Percentiles rank a stretch among this genome's conserved stretches.
phyloP scores from a whole-genome alignment of 306 rosid species.

The Cucumis melo region DNA sequence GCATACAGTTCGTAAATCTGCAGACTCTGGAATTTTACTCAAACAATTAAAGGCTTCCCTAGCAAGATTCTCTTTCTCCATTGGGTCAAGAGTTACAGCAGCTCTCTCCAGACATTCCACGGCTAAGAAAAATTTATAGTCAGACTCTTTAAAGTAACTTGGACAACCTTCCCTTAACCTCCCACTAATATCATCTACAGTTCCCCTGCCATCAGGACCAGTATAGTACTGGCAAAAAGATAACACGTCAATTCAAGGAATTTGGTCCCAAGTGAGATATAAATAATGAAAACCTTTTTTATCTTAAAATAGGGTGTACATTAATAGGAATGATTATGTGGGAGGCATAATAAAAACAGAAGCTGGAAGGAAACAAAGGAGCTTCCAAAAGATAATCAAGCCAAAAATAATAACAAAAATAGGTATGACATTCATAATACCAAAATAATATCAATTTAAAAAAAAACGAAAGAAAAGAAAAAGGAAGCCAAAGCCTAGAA shows the following conservation, averaged over 20 bases:
- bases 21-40: conserved; percentile 93
- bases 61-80: conserved; percentile 74
- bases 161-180: conserved; percentile 92
- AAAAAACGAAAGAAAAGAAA: not conserved
- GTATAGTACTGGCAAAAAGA: conserved; percentile 56
- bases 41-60: conserved; percentile 74
- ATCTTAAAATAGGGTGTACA: not conserved
- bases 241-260: conserved; percentile 13
- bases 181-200: conserved; percentile 90
- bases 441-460: not conserved
- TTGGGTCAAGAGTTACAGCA: conserved; percentile 52
- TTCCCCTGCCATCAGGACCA: conserved; percentile 97
- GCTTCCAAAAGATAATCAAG: not conserved
- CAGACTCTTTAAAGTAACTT: conserved; percentile 98
- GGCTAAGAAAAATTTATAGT: conserved; percentile 85
- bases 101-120: conserved; percentile 97
- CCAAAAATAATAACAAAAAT: not conserved
- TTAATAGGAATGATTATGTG: not conserved
- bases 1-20: conserved; percentile 83
- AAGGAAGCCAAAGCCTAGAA: not conserved
- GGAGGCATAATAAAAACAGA: not conserved
- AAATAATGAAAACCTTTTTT: not conserved
- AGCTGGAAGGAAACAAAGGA: not conserved
- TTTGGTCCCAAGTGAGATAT: not conserved
- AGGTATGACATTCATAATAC: not conserved